Conservation (phyloP, 176 grass and related monocot genomes). For the Oryza meridionalis region DNA sequence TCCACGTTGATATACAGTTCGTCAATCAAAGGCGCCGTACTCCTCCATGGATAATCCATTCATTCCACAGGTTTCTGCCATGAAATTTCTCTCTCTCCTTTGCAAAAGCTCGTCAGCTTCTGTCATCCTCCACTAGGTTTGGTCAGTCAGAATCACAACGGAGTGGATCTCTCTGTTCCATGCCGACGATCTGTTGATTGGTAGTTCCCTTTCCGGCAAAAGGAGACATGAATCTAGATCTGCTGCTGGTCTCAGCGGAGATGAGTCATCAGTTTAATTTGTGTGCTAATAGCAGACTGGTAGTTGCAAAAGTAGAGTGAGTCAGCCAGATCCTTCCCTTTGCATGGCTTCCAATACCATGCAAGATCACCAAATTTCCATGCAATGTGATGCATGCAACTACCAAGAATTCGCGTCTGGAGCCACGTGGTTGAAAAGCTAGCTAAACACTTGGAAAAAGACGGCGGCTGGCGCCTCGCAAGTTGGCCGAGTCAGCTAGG, state of each 20-base stretch:
- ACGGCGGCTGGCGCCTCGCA: background rate
- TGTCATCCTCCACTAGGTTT: conserved; percentile 45
- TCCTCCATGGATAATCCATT: conserved; percentile 26
- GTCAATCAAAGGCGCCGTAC: conserved; percentile 5
- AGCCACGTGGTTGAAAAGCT: conserved; percentile 11
- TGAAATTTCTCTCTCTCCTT: conserved; percentile 12
- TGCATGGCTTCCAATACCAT: background rate
- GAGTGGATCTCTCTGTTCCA: conserved; percentile 37
- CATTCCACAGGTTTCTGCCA: background rate
- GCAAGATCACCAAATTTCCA: background rate
- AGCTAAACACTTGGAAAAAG: background rate
- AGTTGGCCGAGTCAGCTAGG: background rate
- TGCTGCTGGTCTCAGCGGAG: background rate
- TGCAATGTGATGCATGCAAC: background rate
- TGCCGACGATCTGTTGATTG: background rate
- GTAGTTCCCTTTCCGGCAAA: conserved; percentile 14
- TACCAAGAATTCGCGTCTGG: background rate
- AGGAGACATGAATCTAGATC: background rate
- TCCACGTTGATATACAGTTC: conserved; percentile 9
- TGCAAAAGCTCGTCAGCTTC: conserved; percentile 27
- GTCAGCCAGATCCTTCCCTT: background rate
- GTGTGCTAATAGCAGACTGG: background rate
- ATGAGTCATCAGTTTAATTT: conserved; percentile 41
- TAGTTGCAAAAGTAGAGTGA: background rate
- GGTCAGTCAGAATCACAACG: conserved; percentile 29